Percentiles rank a stretch among this genome's conserved stretches.
Conservation (phyloP, 2,329 filamentous ascomycete species). For the Coccinonectria pachysandricola region DNA sequence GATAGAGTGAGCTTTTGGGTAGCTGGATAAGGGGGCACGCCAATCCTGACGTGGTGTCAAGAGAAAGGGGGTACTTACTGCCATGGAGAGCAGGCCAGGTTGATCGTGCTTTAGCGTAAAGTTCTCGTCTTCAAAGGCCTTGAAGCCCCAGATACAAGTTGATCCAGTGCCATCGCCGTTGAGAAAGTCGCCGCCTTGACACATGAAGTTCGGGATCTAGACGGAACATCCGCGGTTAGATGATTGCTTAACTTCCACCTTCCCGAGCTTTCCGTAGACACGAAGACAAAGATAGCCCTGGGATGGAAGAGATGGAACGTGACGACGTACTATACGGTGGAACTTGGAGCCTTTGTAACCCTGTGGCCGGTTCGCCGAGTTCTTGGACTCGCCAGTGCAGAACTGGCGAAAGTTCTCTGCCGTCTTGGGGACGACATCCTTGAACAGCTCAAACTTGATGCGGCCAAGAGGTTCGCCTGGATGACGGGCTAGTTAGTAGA, state of each 20-base stretch:
- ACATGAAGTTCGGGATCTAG: slow-evolving; percentile 96
- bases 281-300: too few species aligned
- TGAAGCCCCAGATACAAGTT: slow-evolving; percentile 76
- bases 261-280: background rate
- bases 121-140: slow-evolving; percentile 83
- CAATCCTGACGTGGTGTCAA: too few species aligned
- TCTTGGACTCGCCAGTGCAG: slow-evolving; percentile 88
- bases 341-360: slow-evolving; percentile 95
- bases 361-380: slow-evolving; percentile 63
- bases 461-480: slow-evolving; percentile 79
- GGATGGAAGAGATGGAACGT: too few species aligned
- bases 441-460: slow-evolving; percentile 85
- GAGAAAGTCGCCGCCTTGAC: slow-evolving; percentile 91
- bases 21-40: too few species aligned
- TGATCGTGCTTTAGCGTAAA: slow-evolving; percentile 70
- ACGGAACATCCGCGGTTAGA: too few species aligned
- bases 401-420: slow-evolving; percentile 97
- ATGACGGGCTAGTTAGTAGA: too few species aligned
- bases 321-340: slow-evolving; percentile 68
- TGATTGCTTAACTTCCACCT: too few species aligned
- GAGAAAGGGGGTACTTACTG: slow-evolving; percentile 45
- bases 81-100: slow-evolving; percentile 83
- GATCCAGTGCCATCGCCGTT: slow-evolving; percentile 88
- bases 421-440: slow-evolving; percentile 72
- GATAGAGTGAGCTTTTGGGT: too few species aligned